Evolutionary conservation across 352 stramenopile species (phyloP).

Genomic region (Globisporangium cystogenes): DNA sequence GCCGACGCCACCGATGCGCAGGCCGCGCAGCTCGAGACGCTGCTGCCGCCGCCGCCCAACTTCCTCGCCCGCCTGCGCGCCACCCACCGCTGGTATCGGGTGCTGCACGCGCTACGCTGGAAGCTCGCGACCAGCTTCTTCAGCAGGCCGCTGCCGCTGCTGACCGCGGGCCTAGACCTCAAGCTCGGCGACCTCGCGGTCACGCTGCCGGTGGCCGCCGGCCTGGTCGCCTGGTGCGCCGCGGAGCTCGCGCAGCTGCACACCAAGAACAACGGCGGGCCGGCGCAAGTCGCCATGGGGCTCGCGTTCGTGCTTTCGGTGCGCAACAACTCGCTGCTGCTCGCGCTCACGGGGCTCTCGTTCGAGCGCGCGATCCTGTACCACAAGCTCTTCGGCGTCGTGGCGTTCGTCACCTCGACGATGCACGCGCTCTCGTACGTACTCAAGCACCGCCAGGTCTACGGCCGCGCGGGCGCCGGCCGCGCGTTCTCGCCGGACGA

Average conservation of each 20-base stretch:
- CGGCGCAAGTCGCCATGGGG: conserved; percentile 23
- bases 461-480: not conserved
- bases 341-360: conserved; percentile 32
- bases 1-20: too few relatives aligned
- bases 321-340: conserved; percentile 44
- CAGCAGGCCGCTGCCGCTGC: conserved; percentile 8
- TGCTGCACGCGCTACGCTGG: conserved; percentile 3
- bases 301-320: conserved; percentile 35
- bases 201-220: conserved; percentile 17
- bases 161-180: conserved; percentile 22
- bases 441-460: conserved; percentile 12
- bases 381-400: conserved; percentile 32
- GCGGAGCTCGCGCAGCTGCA: conserved; percentile 14
- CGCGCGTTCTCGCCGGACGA: not conserved
- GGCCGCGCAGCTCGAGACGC: not conserved
- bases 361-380: conserved; percentile 50
- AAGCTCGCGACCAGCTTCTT: not conserved
- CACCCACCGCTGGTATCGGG: conserved; percentile 1
- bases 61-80: not conserved
- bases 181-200: conserved; percentile 34
- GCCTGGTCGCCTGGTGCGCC: conserved; percentile 17
- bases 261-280: conserved; percentile 15
- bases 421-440: conserved; percentile 42
- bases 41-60: not conserved
- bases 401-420: conserved; percentile 26